Conservation (phyloP, 2,329 filamentous ascomycete genomes). For the Pseudogymnoascus sp. region DNA sequence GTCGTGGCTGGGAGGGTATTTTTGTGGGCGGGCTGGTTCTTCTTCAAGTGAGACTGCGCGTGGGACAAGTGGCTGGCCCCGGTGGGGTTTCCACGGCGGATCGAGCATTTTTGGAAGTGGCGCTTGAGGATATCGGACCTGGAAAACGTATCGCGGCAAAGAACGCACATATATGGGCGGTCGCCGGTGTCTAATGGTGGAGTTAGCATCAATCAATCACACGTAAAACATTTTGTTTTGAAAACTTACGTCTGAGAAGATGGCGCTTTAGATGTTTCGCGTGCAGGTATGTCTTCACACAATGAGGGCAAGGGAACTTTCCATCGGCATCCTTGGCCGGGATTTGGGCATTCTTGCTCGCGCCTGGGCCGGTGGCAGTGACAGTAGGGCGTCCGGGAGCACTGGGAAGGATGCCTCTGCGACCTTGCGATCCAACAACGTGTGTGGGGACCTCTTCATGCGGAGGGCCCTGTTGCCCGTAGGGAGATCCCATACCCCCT, state of each 20-base stretch:
- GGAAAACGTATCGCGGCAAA: slow-evolving; percentile 97
- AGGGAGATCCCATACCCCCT: slow-evolving; percentile 52
- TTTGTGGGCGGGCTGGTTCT: slow-evolving; percentile 58
- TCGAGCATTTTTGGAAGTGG: slow-evolving; percentile 98
- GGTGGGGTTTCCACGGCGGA: slow-evolving; percentile 90
- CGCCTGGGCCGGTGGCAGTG: slow-evolving; percentile 60
- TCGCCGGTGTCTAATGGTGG: slow-evolving; percentile 76
- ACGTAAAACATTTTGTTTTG: neutral
- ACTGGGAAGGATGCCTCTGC: slow-evolving; percentile 84
- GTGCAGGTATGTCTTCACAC: slow-evolving; percentile 96
- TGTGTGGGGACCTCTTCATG: slow-evolving; percentile 68
- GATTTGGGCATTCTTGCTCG: slow-evolving; percentile 73
- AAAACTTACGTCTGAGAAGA: slow-evolving; percentile 81
- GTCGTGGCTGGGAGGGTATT: slow-evolving; percentile 42
- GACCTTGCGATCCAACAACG: slow-evolving; percentile 90
- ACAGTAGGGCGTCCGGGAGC: slow-evolving; percentile 80
- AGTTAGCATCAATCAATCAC: slow-evolving; percentile 24
- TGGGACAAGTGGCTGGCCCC: slow-evolving; percentile 92
- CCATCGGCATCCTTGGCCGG: slow-evolving; percentile 94
- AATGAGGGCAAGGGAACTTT: slow-evolving; percentile 96
- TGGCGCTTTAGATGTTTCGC: slow-evolving; percentile 97
- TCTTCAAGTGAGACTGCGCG: slow-evolving; percentile 82
- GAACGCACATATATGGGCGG: slow-evolving; percentile 94
- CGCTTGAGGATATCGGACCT: slow-evolving; percentile 97
- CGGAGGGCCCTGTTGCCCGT: slow-evolving; percentile 54